phyloP scores from a whole-genome alignment of 2,329 filamentous ascomycete species.

The Aspergillus floridensis region DNA sequence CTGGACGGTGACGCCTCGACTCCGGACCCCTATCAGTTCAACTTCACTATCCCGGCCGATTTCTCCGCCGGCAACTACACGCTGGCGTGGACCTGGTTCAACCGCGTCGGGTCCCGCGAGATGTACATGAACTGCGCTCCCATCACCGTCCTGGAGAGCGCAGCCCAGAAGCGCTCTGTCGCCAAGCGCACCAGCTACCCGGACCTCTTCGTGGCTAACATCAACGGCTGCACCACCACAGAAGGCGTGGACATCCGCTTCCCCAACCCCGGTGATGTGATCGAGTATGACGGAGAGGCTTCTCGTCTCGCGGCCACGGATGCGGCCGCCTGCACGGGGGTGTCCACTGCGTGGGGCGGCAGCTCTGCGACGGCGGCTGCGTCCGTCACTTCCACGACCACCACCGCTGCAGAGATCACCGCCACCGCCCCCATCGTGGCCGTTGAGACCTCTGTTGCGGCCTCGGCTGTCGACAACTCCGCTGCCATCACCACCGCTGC shows the following conservation, averaged over 20 bases:
- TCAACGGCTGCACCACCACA: slow-evolving; percentile 58
- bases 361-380: slow-evolving; percentile 21
- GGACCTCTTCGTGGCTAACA: slow-evolving; percentile 72
- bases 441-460: background rate
- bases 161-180: slow-evolving; percentile 41
- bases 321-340: slow-evolving; percentile 29
- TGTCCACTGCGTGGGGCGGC: slow-evolving; percentile 32
- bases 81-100: slow-evolving; percentile 93
- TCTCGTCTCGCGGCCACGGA: slow-evolving; percentile 35
- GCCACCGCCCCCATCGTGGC: background rate
- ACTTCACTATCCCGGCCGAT: slow-evolving; percentile 68
- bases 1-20: slow-evolving; percentile 48
- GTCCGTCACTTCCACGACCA: slow-evolving; percentile 14
- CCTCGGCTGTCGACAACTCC: slow-evolving; percentile 14
- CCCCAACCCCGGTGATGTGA: slow-evolving; percentile 62
- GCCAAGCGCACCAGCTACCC: slow-evolving; percentile 55
- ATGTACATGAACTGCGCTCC: slow-evolving; percentile 98
- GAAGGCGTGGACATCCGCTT: slow-evolving; percentile 62
- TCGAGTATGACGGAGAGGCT: slow-evolving; percentile 50
- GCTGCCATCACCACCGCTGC: slow-evolving; percentile 29
- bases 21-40: slow-evolving; percentile 57
- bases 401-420: background rate
- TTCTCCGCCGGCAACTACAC: slow-evolving; percentile 74
- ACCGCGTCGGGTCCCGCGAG: slow-evolving; percentile 86
- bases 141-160: slow-evolving; percentile 59